Evolutionary conservation across 208 protist species (phyloP).

Genomic region (Novymonas esmeraldas): DNA sequence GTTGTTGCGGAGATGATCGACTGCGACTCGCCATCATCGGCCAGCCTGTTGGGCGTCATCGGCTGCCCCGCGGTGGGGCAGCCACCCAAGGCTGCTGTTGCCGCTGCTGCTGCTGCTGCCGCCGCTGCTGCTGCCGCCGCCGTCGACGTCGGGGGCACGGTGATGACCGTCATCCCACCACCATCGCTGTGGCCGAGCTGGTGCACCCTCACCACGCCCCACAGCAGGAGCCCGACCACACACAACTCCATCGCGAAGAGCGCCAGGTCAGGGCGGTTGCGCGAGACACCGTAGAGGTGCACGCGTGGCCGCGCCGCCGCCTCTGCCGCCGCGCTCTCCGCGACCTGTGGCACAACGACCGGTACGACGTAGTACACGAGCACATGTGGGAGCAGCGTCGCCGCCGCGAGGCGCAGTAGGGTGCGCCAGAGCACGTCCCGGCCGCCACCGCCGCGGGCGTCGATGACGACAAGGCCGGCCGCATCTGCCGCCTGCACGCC

Average conservation of each 20-base stretch:
- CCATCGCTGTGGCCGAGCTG: too few relatives aligned
- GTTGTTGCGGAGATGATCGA: neutral
- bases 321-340: neutral
- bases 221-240: neutral
- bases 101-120: neutral
- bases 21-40: neutral
- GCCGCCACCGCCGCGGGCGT: neutral
- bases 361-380: neutral
- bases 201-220: neutral
- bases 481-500: neutral
- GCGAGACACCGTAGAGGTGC: neutral
- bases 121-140: neutral
- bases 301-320: neutral
- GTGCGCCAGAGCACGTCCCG: neutral
- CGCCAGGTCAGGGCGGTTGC: neutral
- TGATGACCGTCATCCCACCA: neutral
- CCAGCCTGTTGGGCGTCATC: neutral
- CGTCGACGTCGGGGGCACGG: neutral
- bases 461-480: neutral
- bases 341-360: neutral
- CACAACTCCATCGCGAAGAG: slow-evolving; percentile 4
- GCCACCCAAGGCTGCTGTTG: neutral
- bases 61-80: neutral
- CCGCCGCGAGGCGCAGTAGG: neutral
- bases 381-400: slow-evolving; percentile 9